phyloP scores from a whole-genome alignment of 1,284 basidiomycete species.

The Spongispora temasekensis region DNA sequence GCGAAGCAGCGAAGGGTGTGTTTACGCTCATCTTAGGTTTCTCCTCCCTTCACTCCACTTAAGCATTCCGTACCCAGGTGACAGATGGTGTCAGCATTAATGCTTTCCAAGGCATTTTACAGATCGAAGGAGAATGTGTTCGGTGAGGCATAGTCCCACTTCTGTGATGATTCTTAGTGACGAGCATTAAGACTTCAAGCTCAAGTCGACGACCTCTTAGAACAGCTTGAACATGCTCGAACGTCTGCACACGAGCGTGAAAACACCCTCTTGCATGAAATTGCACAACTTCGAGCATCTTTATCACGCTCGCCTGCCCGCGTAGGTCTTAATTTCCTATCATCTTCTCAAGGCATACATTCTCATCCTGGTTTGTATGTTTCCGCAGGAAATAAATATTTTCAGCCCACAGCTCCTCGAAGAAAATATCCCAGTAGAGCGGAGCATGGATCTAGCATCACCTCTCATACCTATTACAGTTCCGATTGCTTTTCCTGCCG shows the following conservation, averaged over 20 bases:
- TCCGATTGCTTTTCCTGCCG: not conserved
- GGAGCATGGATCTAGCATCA: slow-evolving; percentile 60
- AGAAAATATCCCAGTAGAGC: slow-evolving; percentile 39
- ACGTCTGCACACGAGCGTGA: slow-evolving; percentile 22
- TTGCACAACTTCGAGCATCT: slow-evolving; percentile 18
- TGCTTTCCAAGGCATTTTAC: slow-evolving; percentile 22
- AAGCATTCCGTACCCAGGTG: slow-evolving; percentile 5
- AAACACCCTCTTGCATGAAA: slow-evolving; percentile 26
- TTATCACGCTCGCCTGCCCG: not conserved
- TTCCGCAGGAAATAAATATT: slow-evolving; percentile 16
- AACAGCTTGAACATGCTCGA: slow-evolving; percentile 24
- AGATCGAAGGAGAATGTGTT: slow-evolving; percentile 40
- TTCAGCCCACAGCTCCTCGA: slow-evolving; percentile 19
- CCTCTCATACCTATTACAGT: slow-evolving; percentile 47
- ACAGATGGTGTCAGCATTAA: slow-evolving; percentile 19
- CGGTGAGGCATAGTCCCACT: slow-evolving; percentile 21
- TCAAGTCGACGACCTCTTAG: slow-evolving; percentile 27
- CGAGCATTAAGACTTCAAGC: slow-evolving; percentile 21
- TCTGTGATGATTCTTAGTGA: not conserved
- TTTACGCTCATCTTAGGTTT: not conserved
- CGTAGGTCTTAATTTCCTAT: slow-evolving; percentile 13
- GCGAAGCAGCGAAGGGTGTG: slow-evolving; percentile 28
- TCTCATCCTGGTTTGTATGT: not conserved
- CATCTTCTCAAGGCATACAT: not conserved
- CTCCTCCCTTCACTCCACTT: not conserved